phyloP scores from a whole-genome alignment of 2,329 filamentous ascomycete genomes.

The Didymella exigua region DNA sequence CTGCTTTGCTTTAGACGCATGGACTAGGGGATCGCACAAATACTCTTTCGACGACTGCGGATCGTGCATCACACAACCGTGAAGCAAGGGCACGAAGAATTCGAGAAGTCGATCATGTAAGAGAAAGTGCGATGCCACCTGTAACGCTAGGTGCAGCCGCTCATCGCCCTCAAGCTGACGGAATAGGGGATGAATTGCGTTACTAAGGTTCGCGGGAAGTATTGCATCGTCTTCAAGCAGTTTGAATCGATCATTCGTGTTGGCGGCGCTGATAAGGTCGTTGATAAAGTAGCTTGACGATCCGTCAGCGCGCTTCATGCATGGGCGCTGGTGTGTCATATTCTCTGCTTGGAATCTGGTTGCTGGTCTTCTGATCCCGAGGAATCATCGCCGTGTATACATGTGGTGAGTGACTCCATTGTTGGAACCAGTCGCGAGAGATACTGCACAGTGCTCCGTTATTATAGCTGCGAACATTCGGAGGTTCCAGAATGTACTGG shows the following conservation, averaged over 20 bases:
- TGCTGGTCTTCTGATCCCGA: not conserved
- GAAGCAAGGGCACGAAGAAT: conserved; percentile 40
- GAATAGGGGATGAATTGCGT: conserved; percentile 41
- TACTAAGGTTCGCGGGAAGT: conserved; percentile 31
- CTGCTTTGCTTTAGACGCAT: conserved; percentile 18
- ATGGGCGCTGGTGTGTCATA: not conserved
- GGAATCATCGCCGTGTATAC: not conserved
- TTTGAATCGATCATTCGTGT: conserved; percentile 39
- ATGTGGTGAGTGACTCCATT: not conserved
- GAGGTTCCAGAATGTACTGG: not conserved
- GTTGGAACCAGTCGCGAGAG: not conserved
- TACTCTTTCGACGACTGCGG: conserved; percentile 21
- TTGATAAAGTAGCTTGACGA: conserved; percentile 17
- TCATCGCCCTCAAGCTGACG: conserved; percentile 21
- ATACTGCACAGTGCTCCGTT: not conserved
- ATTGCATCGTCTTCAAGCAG: conserved; percentile 36
- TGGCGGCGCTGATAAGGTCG: conserved; percentile 29
- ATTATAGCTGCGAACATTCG: not conserved
- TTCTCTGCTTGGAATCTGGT: not conserved
- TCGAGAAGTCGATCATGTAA: conserved; percentile 33
- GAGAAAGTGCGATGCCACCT: conserved; percentile 44
- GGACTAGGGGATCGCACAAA: conserved; percentile 28
- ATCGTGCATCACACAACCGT: conserved; percentile 27
- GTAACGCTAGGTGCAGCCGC: conserved; percentile 32
- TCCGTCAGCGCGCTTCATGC: not conserved